phyloP scores from a whole-genome alignment of 768 basidiomycete species.

The Pleurotus eryngii region DNA sequence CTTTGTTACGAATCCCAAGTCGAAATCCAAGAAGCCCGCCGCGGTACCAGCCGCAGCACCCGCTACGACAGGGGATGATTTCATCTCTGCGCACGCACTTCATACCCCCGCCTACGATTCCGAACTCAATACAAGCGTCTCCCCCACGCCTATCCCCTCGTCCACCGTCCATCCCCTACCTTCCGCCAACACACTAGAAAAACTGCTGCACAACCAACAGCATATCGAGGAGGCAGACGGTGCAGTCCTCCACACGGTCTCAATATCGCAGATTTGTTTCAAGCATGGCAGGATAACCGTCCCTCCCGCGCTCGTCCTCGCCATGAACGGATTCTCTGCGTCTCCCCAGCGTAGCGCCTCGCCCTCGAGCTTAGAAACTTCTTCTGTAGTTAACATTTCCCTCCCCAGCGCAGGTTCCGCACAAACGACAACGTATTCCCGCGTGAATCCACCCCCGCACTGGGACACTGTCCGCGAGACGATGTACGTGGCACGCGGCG shows the following conservation, averaged over 20 bases:
- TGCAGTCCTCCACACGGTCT: conserved; percentile 57
- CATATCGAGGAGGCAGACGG: conserved; percentile 48
- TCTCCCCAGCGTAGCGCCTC: conserved; percentile 18
- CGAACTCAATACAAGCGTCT: neutral
- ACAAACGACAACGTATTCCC: conserved; percentile 31
- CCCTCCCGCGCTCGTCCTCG: conserved; percentile 63
- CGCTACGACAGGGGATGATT: neutral
- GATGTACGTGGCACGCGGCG: conserved; percentile 29
- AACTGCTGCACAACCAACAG: conserved; percentile 28
- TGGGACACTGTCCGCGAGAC: conserved; percentile 39
- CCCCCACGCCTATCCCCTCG: conserved; percentile 8
- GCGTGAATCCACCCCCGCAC: conserved; percentile 43
- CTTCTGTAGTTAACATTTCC: conserved; percentile 25
- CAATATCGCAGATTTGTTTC: conserved; percentile 63
- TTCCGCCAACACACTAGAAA: conserved; percentile 26
- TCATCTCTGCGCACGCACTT: conserved; percentile 4
- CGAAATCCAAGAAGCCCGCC: conserved; percentile 19
- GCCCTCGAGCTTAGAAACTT: conserved; percentile 3
- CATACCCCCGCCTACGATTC: conserved; percentile 3
- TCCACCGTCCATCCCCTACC: conserved; percentile 8
- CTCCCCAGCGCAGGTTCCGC: too few relatives aligned
- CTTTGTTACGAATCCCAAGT: conserved; percentile 52
- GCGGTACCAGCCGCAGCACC: conserved; percentile 3
- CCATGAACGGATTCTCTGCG: conserved; percentile 52
- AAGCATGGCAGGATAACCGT: conserved; percentile 71